Conservation (phyloP, 2,329 filamentous ascomycete genomes). For the Alternaria arbusti region DNA sequence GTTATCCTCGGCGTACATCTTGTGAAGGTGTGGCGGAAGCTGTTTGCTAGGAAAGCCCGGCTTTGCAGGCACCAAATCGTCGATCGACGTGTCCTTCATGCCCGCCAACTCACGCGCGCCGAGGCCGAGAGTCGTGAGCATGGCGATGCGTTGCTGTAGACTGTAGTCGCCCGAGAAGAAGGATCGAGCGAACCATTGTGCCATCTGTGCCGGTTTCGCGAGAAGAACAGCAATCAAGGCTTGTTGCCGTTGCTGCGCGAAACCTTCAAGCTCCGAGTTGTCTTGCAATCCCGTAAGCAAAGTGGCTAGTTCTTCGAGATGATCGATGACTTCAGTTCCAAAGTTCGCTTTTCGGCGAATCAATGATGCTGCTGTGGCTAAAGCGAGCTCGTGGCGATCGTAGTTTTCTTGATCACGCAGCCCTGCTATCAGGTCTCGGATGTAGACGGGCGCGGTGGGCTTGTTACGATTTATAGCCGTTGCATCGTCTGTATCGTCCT, state of each 20-base stretch:
- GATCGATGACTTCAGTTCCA: constrained; percentile 84
- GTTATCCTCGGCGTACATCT: constrained; percentile 64
- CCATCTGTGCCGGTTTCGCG: constrained; percentile 77
- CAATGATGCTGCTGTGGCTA: constrained; percentile 76
- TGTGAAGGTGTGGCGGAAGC: constrained; percentile 76
- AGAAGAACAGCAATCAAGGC: constrained; percentile 82
- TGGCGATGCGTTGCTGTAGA: constrained; percentile 78
- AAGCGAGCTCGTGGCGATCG: constrained; percentile 80
- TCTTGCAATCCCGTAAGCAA: constrained; percentile 82
- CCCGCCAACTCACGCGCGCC: constrained; percentile 85
- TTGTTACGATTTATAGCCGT: constrained; percentile 86
- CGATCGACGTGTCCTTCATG: constrained; percentile 64
- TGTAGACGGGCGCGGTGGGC: constrained; percentile 83
- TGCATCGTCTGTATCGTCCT: constrained; percentile 93
- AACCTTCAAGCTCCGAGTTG: constrained; percentile 76
- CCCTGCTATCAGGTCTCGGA: constrained; percentile 80
- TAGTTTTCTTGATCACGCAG: constrained; percentile 83
- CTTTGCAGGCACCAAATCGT: constrained; percentile 47
- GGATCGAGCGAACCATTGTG: constrained; percentile 79
- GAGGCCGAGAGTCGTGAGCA: constrained; percentile 83
- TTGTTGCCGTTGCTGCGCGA: constrained; percentile 76
- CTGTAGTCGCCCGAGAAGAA: constrained; percentile 95
- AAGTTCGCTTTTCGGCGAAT: constrained; percentile 89
- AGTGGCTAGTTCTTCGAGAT: constrained; percentile 79
- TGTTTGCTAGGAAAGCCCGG: constrained; percentile 78